These are phyloP conservation scores for Hymenoscyphus repandus DNA, from an alignment of 2,329 filamentous ascomycete genomes.

Conservation along the genomic window DNA sequence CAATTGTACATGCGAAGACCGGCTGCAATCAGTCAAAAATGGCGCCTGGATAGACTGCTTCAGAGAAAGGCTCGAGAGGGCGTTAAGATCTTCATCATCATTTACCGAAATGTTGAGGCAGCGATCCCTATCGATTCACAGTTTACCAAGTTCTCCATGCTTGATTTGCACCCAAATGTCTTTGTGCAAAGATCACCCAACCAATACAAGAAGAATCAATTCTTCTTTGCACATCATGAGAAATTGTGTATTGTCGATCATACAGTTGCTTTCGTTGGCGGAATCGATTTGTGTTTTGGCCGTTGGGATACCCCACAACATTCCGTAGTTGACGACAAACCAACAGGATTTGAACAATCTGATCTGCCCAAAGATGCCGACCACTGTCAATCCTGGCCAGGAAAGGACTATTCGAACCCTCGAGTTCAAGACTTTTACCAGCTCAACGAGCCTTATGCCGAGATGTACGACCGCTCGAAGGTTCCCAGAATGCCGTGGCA, in stretches of 20 bases:
- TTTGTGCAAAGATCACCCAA: constrained; percentile 96
- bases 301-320: constrained; percentile 97
- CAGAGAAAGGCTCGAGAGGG: constrained; percentile 90
- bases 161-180: constrained; percentile 93
- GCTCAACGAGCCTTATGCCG: constrained; percentile 90
- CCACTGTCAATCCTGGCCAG: constrained; percentile 92
- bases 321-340: constrained; percentile 83
- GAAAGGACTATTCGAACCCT: constrained; percentile 97
- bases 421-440: constrained; percentile 92
- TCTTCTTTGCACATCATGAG: constrained; percentile 98
- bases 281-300: constrained; percentile 94
- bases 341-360: constrained; percentile 83
- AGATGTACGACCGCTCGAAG: constrained; percentile 93
- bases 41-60: constrained; percentile 89
- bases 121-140: constrained; percentile 97
- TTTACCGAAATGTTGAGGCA: constrained; percentile 96
- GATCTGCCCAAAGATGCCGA: constrained; percentile 80
- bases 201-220: constrained; percentile 97
- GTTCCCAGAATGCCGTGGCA: constrained; percentile 98
- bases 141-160: constrained; percentile 92
- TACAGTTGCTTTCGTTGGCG: constrained; percentile 90
- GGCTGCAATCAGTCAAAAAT: constrained; percentile 94
- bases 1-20: constrained; percentile 93
- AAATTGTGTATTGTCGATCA: constrained; percentile 98
- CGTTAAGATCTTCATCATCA: constrained; percentile 95